These are phyloP conservation scores for Tolypocladium endophyticum DNA, from an alignment of 2,329 filamentous ascomycete species.

Conservation along the genomic window DNA sequence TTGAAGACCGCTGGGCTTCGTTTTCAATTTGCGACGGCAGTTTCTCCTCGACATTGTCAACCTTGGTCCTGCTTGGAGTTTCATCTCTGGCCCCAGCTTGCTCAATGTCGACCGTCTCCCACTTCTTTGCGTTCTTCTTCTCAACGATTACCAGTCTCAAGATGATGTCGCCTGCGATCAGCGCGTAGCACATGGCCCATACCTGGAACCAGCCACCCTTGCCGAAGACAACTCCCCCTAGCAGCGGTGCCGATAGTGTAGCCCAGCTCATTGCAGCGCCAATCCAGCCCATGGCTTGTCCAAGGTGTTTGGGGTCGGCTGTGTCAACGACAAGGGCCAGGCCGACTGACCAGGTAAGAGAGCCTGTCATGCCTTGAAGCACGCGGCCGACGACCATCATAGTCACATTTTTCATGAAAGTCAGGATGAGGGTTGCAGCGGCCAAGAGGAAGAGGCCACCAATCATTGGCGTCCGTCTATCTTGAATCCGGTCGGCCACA, in stretches of 20 bases:
- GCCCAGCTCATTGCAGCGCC: constrained; percentile 21
- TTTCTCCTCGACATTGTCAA: background rate
- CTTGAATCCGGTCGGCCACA: constrained; percentile 21
- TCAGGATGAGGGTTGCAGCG: constrained; percentile 20
- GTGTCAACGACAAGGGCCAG: constrained; percentile 24
- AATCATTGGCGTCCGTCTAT: constrained; percentile 22
- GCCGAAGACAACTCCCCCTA: constrained; percentile 22
- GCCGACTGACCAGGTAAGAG: constrained; percentile 25
- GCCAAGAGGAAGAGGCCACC: constrained; percentile 17
- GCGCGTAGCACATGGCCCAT: constrained; percentile 24
- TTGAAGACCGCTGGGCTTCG: too few relatives aligned
- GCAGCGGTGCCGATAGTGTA: constrained; percentile 18
- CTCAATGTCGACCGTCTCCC: constrained; percentile 5
- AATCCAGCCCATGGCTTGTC: constrained; percentile 22
- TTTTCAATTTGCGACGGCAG: background rate
- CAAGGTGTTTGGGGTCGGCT: constrained; percentile 18
- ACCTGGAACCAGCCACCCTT: constrained; percentile 22
- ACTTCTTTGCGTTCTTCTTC: constrained; percentile 18
- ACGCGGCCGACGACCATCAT: constrained; percentile 21
- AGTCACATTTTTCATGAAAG: constrained; percentile 16
- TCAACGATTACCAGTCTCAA: constrained; percentile 22
- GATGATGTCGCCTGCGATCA: constrained; percentile 19
- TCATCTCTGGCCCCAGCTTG: background rate
- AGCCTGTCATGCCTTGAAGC: constrained; percentile 21
- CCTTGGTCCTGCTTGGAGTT: background rate